phyloP scores from a whole-genome alignment of 192 early-diverging fungal genomes.

The Gamsiella multidivaricata region DNA sequence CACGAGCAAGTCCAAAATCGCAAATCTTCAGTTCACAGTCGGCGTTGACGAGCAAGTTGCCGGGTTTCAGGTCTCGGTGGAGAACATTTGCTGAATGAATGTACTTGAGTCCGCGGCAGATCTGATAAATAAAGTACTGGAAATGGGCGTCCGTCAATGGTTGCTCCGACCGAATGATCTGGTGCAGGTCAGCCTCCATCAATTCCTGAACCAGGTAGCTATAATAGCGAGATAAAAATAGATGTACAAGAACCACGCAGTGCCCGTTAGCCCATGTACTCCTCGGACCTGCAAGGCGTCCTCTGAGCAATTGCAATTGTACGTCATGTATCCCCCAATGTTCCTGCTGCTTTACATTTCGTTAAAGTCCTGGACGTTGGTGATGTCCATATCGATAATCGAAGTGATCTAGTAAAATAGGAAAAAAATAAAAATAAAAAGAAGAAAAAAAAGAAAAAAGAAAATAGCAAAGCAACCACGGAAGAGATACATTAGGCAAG shows the following conservation, averaged over 20 bases:
- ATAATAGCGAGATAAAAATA: conserved; percentile 20
- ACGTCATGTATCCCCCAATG: neutral
- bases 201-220: conserved; percentile 95
- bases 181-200: conserved; percentile 99
- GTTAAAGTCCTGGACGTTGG: conserved; percentile 87
- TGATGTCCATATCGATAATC: conserved; percentile 91
- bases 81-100: conserved; percentile 98
- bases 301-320: too few relatives aligned
- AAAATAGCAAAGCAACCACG: neutral
- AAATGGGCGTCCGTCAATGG: conserved; percentile 96
- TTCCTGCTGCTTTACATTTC: conserved; percentile 74
- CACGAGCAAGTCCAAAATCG: conserved; percentile 98
- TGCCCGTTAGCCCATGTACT: too few relatives aligned
- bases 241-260: too few relatives aligned
- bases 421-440: neutral
- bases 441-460: neutral
- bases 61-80: conserved; percentile 96
- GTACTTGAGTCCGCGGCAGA: conserved; percentile 97
- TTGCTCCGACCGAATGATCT: conserved; percentile 94
- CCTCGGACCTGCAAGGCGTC: too few relatives aligned
- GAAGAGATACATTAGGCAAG: conserved; percentile 1
- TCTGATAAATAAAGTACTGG: conserved; percentile 99
- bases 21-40: conserved; percentile 99
- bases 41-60: conserved; percentile 96
- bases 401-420: conserved; percentile 76